Percentiles rank a stretch among this genome's conserved stretches.
phyloP scores from a whole-genome alignment of 345 rosid species.

The Acer saccharum region DNA sequence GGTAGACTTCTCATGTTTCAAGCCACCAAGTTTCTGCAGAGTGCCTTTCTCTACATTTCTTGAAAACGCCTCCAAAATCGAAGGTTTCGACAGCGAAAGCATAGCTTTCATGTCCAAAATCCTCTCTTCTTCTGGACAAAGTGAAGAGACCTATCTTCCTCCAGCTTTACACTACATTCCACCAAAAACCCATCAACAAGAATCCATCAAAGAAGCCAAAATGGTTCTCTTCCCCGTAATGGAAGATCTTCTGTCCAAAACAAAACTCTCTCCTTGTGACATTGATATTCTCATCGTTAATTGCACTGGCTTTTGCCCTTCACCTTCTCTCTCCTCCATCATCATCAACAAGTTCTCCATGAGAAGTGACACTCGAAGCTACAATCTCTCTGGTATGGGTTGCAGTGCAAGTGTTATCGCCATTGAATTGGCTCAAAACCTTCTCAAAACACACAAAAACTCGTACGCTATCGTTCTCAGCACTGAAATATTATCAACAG shows the following conservation, averaged over 20 bases:
- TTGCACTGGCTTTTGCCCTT: slow-evolving; percentile 60
- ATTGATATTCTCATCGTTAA: slow-evolving; percentile 54
- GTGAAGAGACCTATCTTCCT: slow-evolving; percentile 58
- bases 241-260: slow-evolving; percentile 48
- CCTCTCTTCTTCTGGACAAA: slow-evolving; percentile 44
- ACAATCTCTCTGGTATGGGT: slow-evolving; percentile 65
- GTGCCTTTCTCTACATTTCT: slow-evolving; percentile 42
- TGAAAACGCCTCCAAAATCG: slow-evolving; percentile 41
- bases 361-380: slow-evolving; percentile 47
- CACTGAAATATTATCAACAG: slow-evolving; percentile 58
- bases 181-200: slow-evolving; percentile 40
- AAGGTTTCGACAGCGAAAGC: slow-evolving; percentile 40
- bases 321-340: slow-evolving; percentile 56
- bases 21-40: slow-evolving; percentile 45
- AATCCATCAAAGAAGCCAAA: slow-evolving; percentile 46
- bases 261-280: slow-evolving; percentile 36
- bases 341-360: slow-evolving; percentile 47
- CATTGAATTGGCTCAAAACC: slow-evolving; percentile 47
- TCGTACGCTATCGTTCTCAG: slow-evolving; percentile 48
- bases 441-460: slow-evolving; percentile 39
- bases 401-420: slow-evolving; percentile 53
- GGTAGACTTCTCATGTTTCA: slow-evolving; percentile 55
- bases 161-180: slow-evolving; percentile 56
- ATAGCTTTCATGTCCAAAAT: slow-evolving; percentile 58
- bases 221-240: slow-evolving; percentile 51